These are phyloP conservation scores for Suillus plorans DNA, from an alignment of 768 basidiomycete species.

Conservation along the genomic window DNA sequence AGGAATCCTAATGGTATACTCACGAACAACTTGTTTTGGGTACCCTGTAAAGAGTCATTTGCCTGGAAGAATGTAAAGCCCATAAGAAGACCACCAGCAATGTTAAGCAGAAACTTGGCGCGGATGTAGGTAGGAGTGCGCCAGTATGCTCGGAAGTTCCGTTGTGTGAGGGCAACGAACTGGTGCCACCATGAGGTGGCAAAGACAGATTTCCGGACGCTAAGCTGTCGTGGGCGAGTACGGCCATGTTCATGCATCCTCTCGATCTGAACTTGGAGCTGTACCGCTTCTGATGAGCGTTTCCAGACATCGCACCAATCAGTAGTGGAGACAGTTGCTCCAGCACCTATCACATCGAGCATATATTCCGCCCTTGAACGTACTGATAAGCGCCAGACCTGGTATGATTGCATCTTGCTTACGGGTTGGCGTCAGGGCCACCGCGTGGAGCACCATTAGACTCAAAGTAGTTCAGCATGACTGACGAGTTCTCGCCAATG, in stretches of 20 bases:
- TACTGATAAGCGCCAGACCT: neutral
- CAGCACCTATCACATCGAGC: constrained; percentile 53
- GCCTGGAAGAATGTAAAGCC: constrained; percentile 43
- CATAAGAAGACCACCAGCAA: constrained; percentile 34
- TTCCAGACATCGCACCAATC: constrained; percentile 52
- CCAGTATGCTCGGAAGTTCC: constrained; percentile 32
- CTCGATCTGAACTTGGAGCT: constrained; percentile 41
- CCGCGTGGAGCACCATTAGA: constrained; percentile 5
- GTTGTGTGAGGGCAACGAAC: constrained; percentile 24
- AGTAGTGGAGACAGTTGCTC: constrained; percentile 39
- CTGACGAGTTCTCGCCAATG: constrained; percentile 6
- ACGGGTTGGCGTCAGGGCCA: neutral
- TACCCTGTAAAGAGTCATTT: constrained; percentile 35
- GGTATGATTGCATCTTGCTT: neutral
- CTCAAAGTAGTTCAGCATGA: constrained; percentile 3
- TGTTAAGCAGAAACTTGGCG: constrained; percentile 37
- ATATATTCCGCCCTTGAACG: constrained; percentile 38
- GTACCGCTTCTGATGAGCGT: constrained; percentile 36
- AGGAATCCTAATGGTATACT: neutral
- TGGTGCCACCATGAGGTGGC: constrained; percentile 36
- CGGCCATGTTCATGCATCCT: constrained; percentile 38
- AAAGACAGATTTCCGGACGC: constrained; percentile 26
- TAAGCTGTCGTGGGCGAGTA: constrained; percentile 20
- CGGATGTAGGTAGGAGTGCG: constrained; percentile 37
- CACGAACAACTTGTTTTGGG: constrained; percentile 42